A percentile compares a stretch with the other conserved stretches of the same genome.
Evolutionary conservation across 805 yeast genomes (phyloP).

Genomic region (Lachancea sp.): DNA sequence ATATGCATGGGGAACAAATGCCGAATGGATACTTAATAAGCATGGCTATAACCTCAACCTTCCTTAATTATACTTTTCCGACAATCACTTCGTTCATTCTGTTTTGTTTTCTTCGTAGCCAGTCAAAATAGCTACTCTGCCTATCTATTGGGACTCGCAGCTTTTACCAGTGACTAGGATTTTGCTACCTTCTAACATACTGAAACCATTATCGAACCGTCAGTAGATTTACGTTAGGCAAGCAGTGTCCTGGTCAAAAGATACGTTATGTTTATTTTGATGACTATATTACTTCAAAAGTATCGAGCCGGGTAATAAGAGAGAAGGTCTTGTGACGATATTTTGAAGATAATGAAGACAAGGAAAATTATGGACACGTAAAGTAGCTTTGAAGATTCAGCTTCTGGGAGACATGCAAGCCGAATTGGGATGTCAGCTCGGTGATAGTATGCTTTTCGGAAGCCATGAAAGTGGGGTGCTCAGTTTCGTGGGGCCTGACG

Average conservation of each 20-base stretch:
- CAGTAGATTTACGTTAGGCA: not conserved
- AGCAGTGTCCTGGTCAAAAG: not conserved
- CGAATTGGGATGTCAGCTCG: not conserved
- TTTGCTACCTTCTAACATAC: too few species aligned
- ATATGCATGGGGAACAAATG: too few species aligned
- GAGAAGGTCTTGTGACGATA: not conserved
- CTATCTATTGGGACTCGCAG: too few species aligned
- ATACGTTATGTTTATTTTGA: constrained; percentile 2
- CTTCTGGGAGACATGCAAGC: not conserved
- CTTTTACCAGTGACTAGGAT: too few species aligned
- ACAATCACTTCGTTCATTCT: too few species aligned
- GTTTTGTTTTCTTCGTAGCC: too few species aligned
- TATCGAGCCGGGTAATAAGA: not conserved
- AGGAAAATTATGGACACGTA: not conserved
- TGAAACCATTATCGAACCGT: constrained; percentile 8
- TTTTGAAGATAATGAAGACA: not conserved
- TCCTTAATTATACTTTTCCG: too few species aligned
- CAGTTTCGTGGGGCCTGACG: constrained; percentile 13
- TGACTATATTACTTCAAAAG: not conserved
- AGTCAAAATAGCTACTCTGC: too few species aligned
- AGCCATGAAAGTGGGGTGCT: not conserved
- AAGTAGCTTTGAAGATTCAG: not conserved
- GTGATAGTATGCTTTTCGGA: constrained; percentile 6
- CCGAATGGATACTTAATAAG: too few species aligned
- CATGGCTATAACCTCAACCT: too few species aligned